Evolutionary conservation across 148 eudicot genomes (phyloP), one percentile per base, ranked within the genome.

Genomic region (Suaeda aralocaspica): DNA sequence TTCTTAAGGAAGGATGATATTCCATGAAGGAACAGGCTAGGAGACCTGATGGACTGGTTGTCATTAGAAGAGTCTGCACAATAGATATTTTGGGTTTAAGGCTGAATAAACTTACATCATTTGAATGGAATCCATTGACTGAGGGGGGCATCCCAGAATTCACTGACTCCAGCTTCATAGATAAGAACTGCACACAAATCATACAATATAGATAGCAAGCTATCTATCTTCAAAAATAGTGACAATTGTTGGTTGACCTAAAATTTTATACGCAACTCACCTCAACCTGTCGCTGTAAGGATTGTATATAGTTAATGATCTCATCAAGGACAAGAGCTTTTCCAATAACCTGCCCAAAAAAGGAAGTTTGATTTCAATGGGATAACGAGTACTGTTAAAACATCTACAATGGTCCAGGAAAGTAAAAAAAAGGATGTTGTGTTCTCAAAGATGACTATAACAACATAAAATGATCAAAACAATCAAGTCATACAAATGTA

Each of bases 291-390:
- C 78, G 86, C 59, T 91, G 97, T 59, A 89, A 82, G 22, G 95
- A 85, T 59, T 89, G 95, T 76, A 89, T 80, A 71, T 91, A 91
- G 57, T 91, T 91, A 67, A 91, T 91, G 66, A 91, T 91, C 76
- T 91, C 97, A 75, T 91, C 97, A 69, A 91, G 94, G 50, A 91
- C 92, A 59, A 91, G 85, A 56, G 94, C 94, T 78, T 91, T 89
- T 68, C 97, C 94, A 64, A 87, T 89, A 66, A 89, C 90, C 97
- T 91, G 79, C 65, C 46, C 45, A 59, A 72, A 31, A 51, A 44
- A 50, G 28, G 19, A 5, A 51, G 26, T 39, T 31, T 48, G 19
- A 53, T 25, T n/a, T 48, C 15, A 41, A 63, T 46, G n/a, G 41
- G 56, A 65, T 48, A 14, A 12, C 22, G 51, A 52, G 14, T 12